These are phyloP conservation scores for Lophiostoma macrostomum DNA, from an alignment of 495 filamentous ascomycete genomes.

Conservation along the genomic window DNA sequence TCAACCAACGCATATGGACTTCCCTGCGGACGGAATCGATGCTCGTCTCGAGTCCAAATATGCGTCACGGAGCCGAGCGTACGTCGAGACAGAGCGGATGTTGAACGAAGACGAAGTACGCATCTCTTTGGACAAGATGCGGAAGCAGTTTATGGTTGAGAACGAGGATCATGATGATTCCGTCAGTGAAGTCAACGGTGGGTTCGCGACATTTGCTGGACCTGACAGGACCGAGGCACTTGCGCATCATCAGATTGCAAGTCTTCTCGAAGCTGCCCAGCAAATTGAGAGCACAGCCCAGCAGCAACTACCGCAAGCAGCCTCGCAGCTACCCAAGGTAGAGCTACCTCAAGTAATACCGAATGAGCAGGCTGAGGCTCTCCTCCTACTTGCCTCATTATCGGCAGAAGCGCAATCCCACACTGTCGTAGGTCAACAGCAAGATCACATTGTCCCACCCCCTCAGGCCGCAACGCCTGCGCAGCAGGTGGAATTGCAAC, in stretches of 20 bases:
- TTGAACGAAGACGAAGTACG: constrained; percentile 13
- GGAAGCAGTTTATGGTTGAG: constrained; percentile 8
- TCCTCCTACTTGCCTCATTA: constrained; percentile 25
- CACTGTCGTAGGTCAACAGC: not conserved
- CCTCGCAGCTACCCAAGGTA: not conserved
- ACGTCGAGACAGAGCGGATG: constrained; percentile 30
- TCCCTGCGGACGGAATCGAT: constrained; percentile 2
- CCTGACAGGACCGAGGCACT: constrained; percentile 23
- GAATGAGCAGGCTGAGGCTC: constrained; percentile 21
- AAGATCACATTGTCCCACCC: not conserved
- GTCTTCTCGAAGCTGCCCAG: constrained; percentile 18
- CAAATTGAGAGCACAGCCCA: constrained; percentile 11
- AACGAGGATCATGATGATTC: constrained; percentile 22
- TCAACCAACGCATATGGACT: constrained; percentile 18
- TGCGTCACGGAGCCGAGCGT: constrained; percentile 30
- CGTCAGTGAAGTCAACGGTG: constrained; percentile 10
- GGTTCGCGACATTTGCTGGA: constrained; percentile 26
- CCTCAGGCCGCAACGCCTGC: constrained; percentile 3
- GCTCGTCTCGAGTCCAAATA: constrained; percentile 24
- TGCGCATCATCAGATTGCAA: constrained; percentile 12
- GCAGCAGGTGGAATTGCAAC: not conserved
- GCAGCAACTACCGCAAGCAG: not conserved
- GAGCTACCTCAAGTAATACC: not conserved
- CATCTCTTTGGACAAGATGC: constrained; percentile 1
- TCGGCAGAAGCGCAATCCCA: constrained; percentile 8